Conservation (phyloP, 1,139 yeast genomes). For the Petasospora rhodanensis region DNA sequence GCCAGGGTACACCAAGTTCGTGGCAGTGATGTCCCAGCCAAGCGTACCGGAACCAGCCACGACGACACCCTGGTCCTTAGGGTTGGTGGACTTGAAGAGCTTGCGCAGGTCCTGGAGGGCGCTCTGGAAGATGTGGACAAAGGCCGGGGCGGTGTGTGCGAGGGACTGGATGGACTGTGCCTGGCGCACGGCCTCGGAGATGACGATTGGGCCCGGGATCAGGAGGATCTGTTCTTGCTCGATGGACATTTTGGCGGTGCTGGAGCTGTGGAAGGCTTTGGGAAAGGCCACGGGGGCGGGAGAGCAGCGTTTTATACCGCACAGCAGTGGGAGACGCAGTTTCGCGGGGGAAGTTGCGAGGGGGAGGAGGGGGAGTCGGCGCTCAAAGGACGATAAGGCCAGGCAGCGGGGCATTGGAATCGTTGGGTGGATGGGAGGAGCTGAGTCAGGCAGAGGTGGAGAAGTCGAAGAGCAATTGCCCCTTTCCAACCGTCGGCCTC, state of each 20-base stretch:
- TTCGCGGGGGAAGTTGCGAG: too few relatives aligned
- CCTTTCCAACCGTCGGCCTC: too few relatives aligned
- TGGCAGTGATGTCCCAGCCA: constrained; percentile 90
- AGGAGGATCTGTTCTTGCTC: constrained; percentile 38
- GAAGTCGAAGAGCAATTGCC: too few relatives aligned
- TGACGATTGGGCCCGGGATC: constrained; percentile 94
- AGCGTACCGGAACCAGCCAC: constrained; percentile 90
- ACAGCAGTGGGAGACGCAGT: too few relatives aligned
- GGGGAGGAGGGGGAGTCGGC: too few relatives aligned
- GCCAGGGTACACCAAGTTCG: constrained; percentile 58
- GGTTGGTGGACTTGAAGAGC: constrained; percentile 66
- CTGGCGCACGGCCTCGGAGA: constrained; percentile 71
- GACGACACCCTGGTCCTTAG: constrained; percentile 64
- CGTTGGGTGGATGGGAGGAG: too few relatives aligned
- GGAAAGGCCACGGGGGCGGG: too few relatives aligned
- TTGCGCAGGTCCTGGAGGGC: constrained; percentile 65
- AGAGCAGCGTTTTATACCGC: too few relatives aligned
- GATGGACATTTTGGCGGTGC: background rate
- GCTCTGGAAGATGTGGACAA: constrained; percentile 66
- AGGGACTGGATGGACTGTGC: constrained; percentile 86
- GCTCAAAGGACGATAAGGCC: too few relatives aligned
- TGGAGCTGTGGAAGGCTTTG: background rate
- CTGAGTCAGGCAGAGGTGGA: too few relatives aligned
- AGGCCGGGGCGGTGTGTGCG: constrained; percentile 90
- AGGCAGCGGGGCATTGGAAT: too few relatives aligned